These are phyloP conservation scores for Talaromyces marneffei DNA, from an alignment of 2,329 filamentous ascomycete species.

Conservation along the genomic window DNA sequence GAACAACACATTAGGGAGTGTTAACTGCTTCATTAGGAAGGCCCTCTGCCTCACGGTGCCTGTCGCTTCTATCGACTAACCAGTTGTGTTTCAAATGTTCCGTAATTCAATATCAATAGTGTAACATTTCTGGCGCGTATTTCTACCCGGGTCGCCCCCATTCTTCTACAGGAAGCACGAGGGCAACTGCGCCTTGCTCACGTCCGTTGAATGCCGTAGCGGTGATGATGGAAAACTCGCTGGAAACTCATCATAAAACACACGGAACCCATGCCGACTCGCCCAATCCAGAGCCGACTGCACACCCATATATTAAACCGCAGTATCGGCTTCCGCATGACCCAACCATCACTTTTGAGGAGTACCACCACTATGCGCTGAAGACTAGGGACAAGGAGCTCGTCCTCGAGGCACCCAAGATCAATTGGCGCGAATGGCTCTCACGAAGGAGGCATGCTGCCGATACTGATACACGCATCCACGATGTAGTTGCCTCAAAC, in stretches of 20 bases:
- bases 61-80: too few relatives aligned
- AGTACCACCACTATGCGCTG: constrained; percentile 32
- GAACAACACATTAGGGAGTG: not conserved
- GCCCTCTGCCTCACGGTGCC: too few relatives aligned
- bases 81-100: too few relatives aligned
- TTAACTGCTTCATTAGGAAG: not conserved
- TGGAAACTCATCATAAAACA: too few relatives aligned
- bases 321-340: constrained; percentile 23
- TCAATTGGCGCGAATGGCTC: constrained; percentile 7
- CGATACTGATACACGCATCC: not conserved
- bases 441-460: not conserved
- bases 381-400: constrained; percentile 31
- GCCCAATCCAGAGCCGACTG: not conserved
- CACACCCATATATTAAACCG: constrained; percentile 12
- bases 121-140: not conserved
- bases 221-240: constrained; percentile 6
- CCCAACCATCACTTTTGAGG: constrained; percentile 28
- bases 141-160: not conserved
- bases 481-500: not conserved
- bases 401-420: constrained; percentile 1
- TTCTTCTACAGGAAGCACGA: not conserved
- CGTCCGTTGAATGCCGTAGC: not conserved
- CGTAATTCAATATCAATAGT: too few relatives aligned
- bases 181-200: not conserved
- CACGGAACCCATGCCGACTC: not conserved